Conservation (phyloP, 2,329 filamentous ascomycete genomes). For the Colletotrichum abscissum region DNA sequence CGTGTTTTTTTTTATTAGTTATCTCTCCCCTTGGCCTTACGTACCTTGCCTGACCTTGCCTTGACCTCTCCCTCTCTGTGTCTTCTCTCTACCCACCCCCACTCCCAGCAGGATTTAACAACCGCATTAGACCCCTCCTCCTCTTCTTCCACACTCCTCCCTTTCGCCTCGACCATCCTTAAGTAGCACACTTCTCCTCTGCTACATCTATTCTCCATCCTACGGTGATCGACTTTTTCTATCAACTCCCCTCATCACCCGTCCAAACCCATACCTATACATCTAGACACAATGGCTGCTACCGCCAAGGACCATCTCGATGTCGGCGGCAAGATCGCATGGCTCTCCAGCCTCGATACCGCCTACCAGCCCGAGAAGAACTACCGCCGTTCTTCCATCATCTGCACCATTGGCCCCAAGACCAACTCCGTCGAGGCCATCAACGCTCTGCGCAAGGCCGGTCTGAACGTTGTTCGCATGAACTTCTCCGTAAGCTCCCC, state of each 20-base stretch:
- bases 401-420: constrained; percentile 99
- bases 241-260: not conserved
- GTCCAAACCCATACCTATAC: not conserved
- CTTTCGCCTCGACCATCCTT: not conserved
- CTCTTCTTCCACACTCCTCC: constrained; percentile 2
- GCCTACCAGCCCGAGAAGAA: constrained; percentile 87
- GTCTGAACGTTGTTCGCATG: constrained; percentile 99
- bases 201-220: not conserved
- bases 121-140: constrained; percentile 17
- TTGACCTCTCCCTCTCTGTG: not conserved
- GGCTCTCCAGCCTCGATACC: constrained; percentile 82
- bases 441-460: constrained; percentile 89
- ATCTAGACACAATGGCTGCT: constrained; percentile 58
- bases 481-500: constrained; percentile 78
- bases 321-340: constrained; percentile 76
- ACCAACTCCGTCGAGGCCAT: constrained; percentile 98
- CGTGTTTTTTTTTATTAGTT: constrained; percentile 24
- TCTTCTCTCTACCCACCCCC: constrained; percentile 2
- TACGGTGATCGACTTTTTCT: not conserved
- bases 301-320: constrained; percentile 89
- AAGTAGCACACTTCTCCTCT: not conserved
- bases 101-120: constrained; percentile 29
- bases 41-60: constrained; percentile 2
- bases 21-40: not conserved
- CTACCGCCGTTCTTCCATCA: constrained; percentile 97